phyloP scores from a whole-genome alignment of 768 basidiomycete genomes.

The Mrakia hoshinonis region DNA sequence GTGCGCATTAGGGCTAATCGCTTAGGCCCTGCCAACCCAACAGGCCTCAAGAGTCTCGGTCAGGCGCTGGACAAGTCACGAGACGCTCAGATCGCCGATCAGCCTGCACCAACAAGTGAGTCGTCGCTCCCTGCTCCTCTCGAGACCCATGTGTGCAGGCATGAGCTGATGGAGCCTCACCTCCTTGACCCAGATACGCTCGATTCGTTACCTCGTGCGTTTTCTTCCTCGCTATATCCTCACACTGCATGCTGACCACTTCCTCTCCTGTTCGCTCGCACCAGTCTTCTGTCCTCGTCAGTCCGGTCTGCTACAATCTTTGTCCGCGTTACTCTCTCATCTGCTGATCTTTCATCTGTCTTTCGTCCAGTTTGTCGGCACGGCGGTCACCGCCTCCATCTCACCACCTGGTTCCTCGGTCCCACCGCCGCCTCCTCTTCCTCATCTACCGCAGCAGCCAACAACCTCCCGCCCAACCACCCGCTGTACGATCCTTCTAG shows the following conservation, averaged over 20 bases:
- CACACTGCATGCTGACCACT: not conserved
- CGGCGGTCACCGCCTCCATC: not conserved
- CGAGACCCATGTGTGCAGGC: not conserved
- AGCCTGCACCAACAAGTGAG: not conserved
- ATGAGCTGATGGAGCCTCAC: not conserved
- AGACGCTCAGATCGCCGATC: not conserved
- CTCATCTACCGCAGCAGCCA: not conserved
- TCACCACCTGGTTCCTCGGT: constrained; percentile 11
- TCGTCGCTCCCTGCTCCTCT: not conserved
- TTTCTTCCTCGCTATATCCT: not conserved
- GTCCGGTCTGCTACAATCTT: not conserved
- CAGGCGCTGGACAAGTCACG: constrained; percentile 1
- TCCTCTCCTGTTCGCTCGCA: not conserved
- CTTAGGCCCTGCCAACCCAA: no score
- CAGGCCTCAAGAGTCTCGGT: constrained; percentile 3
- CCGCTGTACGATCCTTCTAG: constrained; percentile 13
- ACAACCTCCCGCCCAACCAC: not conserved
- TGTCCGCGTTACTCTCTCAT: not conserved
- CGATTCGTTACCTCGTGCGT: constrained; percentile 3
- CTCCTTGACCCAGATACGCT: not conserved
- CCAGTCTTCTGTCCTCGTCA: not conserved
- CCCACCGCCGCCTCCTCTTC: not conserved
- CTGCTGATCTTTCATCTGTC: not conserved
- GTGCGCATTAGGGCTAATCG: no score
- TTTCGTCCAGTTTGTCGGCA: not conserved